Conservation (phyloP, 768 basidiomycete species). For the Xerocomellus dryophilus region DNA sequence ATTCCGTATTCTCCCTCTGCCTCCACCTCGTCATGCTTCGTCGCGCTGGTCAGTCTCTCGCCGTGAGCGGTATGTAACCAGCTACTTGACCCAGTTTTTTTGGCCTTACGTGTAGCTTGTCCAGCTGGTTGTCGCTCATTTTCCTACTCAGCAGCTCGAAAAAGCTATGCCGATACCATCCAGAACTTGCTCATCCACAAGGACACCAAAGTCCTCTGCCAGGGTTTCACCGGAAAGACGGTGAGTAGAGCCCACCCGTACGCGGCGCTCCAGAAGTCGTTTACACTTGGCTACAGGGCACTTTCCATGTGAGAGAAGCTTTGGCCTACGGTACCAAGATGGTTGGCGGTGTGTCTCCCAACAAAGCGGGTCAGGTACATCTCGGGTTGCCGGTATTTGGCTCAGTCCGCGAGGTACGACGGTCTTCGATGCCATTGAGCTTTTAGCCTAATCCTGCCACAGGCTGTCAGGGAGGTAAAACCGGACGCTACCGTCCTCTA, state of each 20-base stretch:
- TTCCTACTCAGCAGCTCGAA: conserved; percentile 70
- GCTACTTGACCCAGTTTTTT: not conserved
- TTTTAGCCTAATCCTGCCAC: conserved; percentile 7
- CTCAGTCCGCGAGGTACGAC: conserved; percentile 76
- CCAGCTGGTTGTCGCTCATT: conserved; percentile 75
- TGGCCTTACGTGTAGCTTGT: not conserved
- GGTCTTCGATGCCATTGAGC: not conserved
- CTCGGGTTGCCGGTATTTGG: conserved; percentile 95
- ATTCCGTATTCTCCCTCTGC: conserved; percentile 7
- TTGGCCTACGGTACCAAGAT: conserved; percentile 94
- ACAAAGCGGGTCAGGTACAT: conserved; percentile 95
- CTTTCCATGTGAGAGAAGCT: conserved; percentile 94
- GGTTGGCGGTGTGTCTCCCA: conserved; percentile 96
- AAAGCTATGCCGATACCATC: conserved; percentile 85
- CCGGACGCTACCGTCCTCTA: conserved; percentile 97
- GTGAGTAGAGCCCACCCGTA: conserved; percentile 40
- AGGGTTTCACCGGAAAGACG: conserved; percentile 97
- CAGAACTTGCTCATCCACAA: conserved; percentile 89
- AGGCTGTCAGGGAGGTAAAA: conserved; percentile 83
- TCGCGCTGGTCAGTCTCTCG: conserved; percentile 57
- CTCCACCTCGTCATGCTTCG: conserved; percentile 45
- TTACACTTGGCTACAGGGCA: conserved; percentile 55
- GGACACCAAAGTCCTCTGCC: conserved; percentile 89
- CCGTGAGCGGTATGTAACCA: conserved; percentile 45
- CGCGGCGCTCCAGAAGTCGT: not conserved